phyloP scores from a whole-genome alignment of 2,329 filamentous ascomycete genomes.

The Penicillium sclerotigenum region DNA sequence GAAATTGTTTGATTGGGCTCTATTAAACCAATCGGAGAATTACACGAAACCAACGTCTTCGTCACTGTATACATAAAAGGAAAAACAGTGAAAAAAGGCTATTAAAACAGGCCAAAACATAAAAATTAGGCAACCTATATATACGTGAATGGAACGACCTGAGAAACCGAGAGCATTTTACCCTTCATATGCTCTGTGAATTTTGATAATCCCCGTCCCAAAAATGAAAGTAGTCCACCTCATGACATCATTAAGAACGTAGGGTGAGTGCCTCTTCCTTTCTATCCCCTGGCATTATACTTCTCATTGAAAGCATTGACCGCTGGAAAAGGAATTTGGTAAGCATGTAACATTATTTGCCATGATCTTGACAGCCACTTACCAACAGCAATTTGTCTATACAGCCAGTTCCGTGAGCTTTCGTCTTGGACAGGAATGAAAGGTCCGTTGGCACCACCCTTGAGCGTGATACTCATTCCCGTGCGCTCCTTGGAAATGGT shows the following conservation, averaged over 20 bases:
- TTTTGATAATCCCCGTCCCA: constrained; percentile 9
- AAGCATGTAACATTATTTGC: constrained; percentile 4
- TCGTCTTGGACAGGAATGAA: constrained; percentile 95
- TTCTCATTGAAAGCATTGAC: constrained; percentile 67
- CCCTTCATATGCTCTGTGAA: not conserved
- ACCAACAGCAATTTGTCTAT: constrained; percentile 61
- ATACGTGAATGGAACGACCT: constrained; percentile 3
- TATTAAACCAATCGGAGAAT: not conserved
- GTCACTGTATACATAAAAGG: not conserved
- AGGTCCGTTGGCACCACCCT: constrained; percentile 88
- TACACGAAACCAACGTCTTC: not conserved
- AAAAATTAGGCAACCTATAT: constrained; percentile 7
- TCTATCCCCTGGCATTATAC: constrained; percentile 59
- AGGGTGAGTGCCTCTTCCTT: not conserved
- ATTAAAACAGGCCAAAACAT: not conserved
- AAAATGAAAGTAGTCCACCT: constrained; percentile 15
- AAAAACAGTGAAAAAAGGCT: not conserved
- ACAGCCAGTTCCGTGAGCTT: constrained; percentile 65
- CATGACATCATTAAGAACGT: constrained; percentile 22
- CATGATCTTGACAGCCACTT: constrained; percentile 20
- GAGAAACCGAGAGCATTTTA: not conserved
- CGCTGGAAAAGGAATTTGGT: constrained; percentile 35
- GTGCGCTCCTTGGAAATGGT: constrained; percentile 96
- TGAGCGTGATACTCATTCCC: constrained; percentile 81
- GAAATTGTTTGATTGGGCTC: not conserved